Base-by-base conservation (phyloP, 139 green algal species). In the Tetratostichococcus sp. region DNA sequence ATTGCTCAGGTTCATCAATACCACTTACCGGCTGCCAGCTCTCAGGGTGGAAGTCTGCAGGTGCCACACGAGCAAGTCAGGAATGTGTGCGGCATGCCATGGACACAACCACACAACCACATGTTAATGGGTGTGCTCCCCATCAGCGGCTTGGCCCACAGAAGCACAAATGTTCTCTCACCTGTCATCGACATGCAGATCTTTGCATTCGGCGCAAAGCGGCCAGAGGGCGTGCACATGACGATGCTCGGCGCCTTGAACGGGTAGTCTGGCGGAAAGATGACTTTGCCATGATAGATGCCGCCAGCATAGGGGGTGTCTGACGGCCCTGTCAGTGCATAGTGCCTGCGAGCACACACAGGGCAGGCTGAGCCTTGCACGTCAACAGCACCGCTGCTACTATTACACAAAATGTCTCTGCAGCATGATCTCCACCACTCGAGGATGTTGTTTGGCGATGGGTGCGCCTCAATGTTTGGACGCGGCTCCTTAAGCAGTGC, bases 181-280 rank as follows among this genome's bases (percentile, higher is more conserved):
- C 78, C 79, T 78, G 39, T 65, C 72, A 95, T 93, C 32, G 75
- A 88, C n/a, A 97, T 80, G 82, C 93, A 97, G 0, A 97, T 85
- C 84, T 93, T 90, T 42, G 84, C 90, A 78, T 93, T 90, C 67
- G 80, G 80, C 3, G 84, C 83, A 77, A 97, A 96, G 4, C 89
- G 74, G 28, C 93, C 92, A 70, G 88, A 97, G 19, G 93, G 93
- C 0, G 93, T 97, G 35, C 94, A 77, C 71, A 97, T 88, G 5
- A 79, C 39, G 34, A 91, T 86, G 26, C 71, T 26, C 2, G 86
- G 86, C 5, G 86, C 82, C 59, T 86, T 96, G 83, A 77, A 91
- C 1, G 86, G 86, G 75, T 91, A 91, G 22, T 80, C 58, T 50
- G 57, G 21, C 22, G 90, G 87, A 70, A 94, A 92, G 1, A 85